phyloP scores from a whole-genome alignment of 1,284 basidiomycete genomes.

The Rhodotorula glutinis region DNA sequence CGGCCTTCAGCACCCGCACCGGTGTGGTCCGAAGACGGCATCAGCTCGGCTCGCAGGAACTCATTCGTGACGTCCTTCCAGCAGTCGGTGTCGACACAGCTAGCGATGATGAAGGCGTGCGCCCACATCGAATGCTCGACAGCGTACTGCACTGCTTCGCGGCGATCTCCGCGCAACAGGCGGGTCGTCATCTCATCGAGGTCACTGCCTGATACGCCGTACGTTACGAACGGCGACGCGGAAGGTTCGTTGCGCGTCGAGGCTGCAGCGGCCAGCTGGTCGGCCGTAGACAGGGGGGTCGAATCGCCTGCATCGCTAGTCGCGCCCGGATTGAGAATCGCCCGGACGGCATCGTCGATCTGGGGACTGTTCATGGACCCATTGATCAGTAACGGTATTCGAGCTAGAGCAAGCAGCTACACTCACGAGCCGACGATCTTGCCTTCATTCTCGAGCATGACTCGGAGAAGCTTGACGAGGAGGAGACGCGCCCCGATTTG shows the following conservation, averaged over 20 bases:
- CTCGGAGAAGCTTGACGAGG: constrained; percentile 68
- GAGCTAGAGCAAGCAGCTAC: background rate
- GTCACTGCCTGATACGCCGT: constrained; percentile 57
- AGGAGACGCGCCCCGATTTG: constrained; percentile 71
- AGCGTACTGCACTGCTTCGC: constrained; percentile 82
- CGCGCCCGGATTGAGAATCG: constrained; percentile 60
- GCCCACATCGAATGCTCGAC: constrained; percentile 86
- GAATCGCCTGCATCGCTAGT: background rate
- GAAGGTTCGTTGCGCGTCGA: constrained; percentile 22
- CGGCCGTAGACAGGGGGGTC: constrained; percentile 32
- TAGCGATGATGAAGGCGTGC: constrained; percentile 92
- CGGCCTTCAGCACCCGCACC: constrained; percentile 53
- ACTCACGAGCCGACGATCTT: constrained; percentile 73
- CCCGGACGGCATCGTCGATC: constrained; percentile 63
- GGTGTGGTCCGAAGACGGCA: constrained; percentile 43
- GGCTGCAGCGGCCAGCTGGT: constrained; percentile 32
- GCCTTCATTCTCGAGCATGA: constrained; percentile 83
- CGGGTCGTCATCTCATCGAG: constrained; percentile 76
- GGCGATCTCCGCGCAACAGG: constrained; percentile 76
- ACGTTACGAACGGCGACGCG: constrained; percentile 45
- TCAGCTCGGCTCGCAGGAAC: constrained; percentile 78
- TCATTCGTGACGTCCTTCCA: constrained; percentile 83
- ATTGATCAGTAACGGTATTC: background rate
- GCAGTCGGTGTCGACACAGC: constrained; percentile 84
- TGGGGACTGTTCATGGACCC: constrained; percentile 56